Evolutionary conservation across 129 eudicot species (phyloP).

Genomic region (Solidago caesia): DNA sequence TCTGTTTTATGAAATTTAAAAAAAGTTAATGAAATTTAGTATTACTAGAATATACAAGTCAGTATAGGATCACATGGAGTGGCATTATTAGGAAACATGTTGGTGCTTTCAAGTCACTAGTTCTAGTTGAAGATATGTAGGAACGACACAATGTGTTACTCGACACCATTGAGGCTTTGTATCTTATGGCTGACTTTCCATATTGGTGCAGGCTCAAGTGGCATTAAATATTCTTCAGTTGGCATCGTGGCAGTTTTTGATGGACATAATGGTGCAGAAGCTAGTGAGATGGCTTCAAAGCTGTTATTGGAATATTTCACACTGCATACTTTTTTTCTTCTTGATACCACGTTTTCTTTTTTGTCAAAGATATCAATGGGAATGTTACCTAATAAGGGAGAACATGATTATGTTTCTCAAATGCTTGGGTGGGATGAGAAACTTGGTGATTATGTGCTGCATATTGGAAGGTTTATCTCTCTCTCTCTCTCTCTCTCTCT

Average conservation of each 20-base stretch:
- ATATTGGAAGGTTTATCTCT: constrained; percentile 62
- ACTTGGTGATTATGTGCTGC: constrained; percentile 40
- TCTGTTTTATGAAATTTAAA: not conserved
- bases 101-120: not conserved
- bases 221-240: constrained; percentile 63
- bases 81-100: not conserved
- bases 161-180: not conserved
- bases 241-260: constrained; percentile 93
- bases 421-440: constrained; percentile 50
- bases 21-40: constrained; percentile 3
- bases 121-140: too few species aligned
- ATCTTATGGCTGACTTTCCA: constrained; percentile 24
- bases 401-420: constrained; percentile 36
- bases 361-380: constrained; percentile 50
- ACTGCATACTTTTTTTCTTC: constrained; percentile 81
- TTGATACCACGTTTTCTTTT: constrained; percentile 68
- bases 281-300: constrained; percentile 93
- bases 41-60: not conserved
- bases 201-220: constrained; percentile 52
- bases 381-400: constrained; percentile 53
- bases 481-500: not conserved
- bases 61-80: not conserved
- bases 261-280: constrained; percentile 98
- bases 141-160: too few species aligned
- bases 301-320: constrained; percentile 75